Conservation (phyloP, 306 rosid species). For the Vigna trinervia region DNA sequence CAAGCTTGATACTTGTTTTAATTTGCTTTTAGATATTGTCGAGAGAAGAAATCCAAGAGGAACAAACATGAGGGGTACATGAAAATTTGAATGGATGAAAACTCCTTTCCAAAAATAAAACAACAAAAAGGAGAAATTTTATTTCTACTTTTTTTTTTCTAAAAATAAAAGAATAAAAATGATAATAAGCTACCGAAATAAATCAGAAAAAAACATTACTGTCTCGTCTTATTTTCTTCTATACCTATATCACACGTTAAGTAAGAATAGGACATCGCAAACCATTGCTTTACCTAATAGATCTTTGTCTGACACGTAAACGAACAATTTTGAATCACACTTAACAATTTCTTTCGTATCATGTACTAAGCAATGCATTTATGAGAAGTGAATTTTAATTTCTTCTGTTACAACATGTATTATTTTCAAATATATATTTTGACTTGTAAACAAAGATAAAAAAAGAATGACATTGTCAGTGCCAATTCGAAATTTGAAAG, state of each 20-base stretch:
- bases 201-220: not conserved
- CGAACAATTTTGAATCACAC: conserved; percentile 57
- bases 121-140: no score
- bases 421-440: no score
- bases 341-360: no score
- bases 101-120: not conserved
- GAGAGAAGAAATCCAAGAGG: not conserved
- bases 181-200: no score
- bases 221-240: conserved; percentile 60
- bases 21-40: conserved; percentile 2
- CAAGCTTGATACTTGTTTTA: conserved; percentile 38
- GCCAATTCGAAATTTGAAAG: no score
- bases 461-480: no score
- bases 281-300: conserved; percentile 54
- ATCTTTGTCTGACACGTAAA: conserved; percentile 54
- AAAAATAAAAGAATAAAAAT: not conserved
- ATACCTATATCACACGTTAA: conserved; percentile 58
- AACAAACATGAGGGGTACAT: not conserved
- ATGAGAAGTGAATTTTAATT: no score
- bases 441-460: no score
- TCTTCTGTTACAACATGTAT: no score
- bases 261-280: conserved; percentile 54
- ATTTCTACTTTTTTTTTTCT: no score
- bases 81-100: not conserved
- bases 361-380: no score